Evolutionary conservation across 2,329 filamentous ascomycete species (phyloP).

Genomic region (Bipolaris cookei): DNA sequence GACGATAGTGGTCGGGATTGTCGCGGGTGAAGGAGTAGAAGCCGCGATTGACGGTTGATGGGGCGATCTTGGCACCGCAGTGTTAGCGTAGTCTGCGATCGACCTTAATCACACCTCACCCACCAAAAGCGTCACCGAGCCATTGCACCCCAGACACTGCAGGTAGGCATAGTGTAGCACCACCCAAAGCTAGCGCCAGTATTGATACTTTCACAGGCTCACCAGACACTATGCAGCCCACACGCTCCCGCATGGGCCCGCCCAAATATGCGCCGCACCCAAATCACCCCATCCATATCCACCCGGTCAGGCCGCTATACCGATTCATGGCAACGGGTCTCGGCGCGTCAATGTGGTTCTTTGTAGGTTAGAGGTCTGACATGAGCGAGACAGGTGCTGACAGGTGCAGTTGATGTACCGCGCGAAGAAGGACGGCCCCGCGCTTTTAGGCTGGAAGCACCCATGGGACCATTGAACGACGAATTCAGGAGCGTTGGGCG

Average conservation of each 20-base stretch:
- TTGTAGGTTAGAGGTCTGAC: slow-evolving; percentile 65
- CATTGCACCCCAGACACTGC: slow-evolving; percentile 39
- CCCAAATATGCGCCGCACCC: slow-evolving; percentile 49
- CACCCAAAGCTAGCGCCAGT: fast-evolving
- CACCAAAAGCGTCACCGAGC: slow-evolving; percentile 30
- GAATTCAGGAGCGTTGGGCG: neutral
- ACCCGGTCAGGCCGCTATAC: slow-evolving; percentile 73
- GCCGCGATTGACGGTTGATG: slow-evolving; percentile 27
- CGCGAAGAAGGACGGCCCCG: slow-evolving; percentile 94
- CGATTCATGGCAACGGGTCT: slow-evolving; percentile 84
- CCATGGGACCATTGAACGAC: slow-evolving; percentile 54
- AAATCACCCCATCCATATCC: slow-evolving; percentile 63
- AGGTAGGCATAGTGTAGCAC: slow-evolving; percentile 25
- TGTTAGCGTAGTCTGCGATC: slow-evolving; percentile 26
- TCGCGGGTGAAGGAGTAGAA: slow-evolving; percentile 24
- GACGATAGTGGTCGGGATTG: slow-evolving; percentile 14
- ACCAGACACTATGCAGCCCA: slow-evolving; percentile 35
- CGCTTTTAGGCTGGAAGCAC: slow-evolving; percentile 90
- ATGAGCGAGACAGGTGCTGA: slow-evolving; percentile 26
- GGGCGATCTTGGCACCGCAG: slow-evolving; percentile 24
- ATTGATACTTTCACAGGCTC: slow-evolving; percentile 30
- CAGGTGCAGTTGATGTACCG: slow-evolving; percentile 82
- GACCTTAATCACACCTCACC: slow-evolving; percentile 35
- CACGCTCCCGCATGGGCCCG: slow-evolving; percentile 43
- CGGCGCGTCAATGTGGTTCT: slow-evolving; percentile 99